Evolutionary conservation across 2,329 filamentous ascomycete species (phyloP), one percentile per base, ranked within the genome.

Genomic region (Drechslerella dactyloides): DNA sequence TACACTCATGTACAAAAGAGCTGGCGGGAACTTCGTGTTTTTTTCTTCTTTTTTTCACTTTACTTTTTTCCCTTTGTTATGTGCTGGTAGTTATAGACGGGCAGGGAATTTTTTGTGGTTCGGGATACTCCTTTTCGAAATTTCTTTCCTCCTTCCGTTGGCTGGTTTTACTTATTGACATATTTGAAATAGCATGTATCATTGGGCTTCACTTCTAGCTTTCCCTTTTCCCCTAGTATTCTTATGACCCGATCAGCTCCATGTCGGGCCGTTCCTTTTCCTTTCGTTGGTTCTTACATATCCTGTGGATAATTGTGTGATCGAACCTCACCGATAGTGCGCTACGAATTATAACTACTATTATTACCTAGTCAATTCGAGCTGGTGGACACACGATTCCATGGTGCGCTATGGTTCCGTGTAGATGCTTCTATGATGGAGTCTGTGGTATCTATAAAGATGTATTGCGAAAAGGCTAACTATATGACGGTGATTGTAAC

Each of bases 11-110:
- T 27, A 61, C 57, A 69, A 60, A 68, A 61, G 37, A 61, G 64
- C 64, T 61, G 51, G 64, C 15, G n/a, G 64, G 64, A 24, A 17
- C 42, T 51, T 56, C 42, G 42, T 44, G 2, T n/a, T 46, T 50
- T 53, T 46, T 3, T 13, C 10, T 37, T 48, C 23, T 51, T 15
- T 48, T 54, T 33, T n/a, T 42, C n/a, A 8, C 52, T 46, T 33
- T 56, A 55, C n/a, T 15, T 48, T 54, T 33, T n/a, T 42, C n/a
- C 6, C 52, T 46, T 33, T 56, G 59, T n/a, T n/a, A n/a, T 55
- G 24, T 27, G 40, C 21, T 58, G 40, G 40, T 51, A 51, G 42
- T 59, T 54, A 69, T 69, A 61, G 64, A 69, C 56, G 64, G 64
- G 55, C 19, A 57, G 57, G 51, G 51, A 46, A 50, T 61, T 60